These are phyloP conservation scores for Umbellularia californica DNA, from an alignment of 164 flowering plant genomes.

Conservation along the genomic window DNA sequence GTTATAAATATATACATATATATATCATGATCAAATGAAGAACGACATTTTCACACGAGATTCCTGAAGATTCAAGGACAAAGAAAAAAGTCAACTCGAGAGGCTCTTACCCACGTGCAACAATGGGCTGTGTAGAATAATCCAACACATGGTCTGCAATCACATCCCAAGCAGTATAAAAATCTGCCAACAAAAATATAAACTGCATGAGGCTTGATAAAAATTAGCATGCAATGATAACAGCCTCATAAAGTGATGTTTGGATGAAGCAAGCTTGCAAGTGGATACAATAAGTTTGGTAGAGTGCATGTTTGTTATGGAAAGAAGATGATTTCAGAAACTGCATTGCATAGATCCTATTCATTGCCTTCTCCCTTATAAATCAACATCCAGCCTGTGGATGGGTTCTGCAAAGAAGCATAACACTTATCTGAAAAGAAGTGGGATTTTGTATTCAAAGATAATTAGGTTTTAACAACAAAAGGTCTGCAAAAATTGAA, in stretches of 20 bases:
- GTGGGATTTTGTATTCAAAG: no score
- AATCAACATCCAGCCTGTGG: no score
- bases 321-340: neutral
- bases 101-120: slow-evolving; percentile 63
- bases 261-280: no score
- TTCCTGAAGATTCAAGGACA: neutral
- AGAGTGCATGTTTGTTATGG: neutral
- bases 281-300: no score
- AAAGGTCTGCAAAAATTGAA: no score
- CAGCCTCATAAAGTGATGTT: neutral
- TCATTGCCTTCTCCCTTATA: no score
- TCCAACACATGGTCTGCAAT: slow-evolving; percentile 46
- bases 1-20: no score
- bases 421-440: no score
- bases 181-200: slow-evolving; percentile 48
- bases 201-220: neutral
- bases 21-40: neutral
- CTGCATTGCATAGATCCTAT: no score
- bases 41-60: neutral
- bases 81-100: neutral
- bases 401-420: no score
- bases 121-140: slow-evolving; percentile 38
- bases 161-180: slow-evolving; percentile 96
- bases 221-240: neutral
- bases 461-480: no score